These are phyloP conservation scores for Rhinocladiella similis DNA, from an alignment of 2,329 filamentous ascomycete species.

Conservation along the genomic window DNA sequence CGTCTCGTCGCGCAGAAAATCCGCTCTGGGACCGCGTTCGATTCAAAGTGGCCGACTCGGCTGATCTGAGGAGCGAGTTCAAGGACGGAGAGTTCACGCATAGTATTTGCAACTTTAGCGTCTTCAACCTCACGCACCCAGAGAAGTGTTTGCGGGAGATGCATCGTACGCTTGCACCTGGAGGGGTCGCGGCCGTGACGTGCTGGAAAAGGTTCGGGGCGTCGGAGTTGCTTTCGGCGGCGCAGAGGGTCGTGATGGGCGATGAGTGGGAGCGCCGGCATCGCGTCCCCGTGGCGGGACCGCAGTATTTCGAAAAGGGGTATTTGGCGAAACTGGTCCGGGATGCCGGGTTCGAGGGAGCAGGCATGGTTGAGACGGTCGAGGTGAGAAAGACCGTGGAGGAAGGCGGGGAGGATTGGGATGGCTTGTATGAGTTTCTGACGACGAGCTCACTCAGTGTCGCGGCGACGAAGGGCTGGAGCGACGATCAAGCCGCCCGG, in stretches of 20 bases:
- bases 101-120: conserved; percentile 12
- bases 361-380: conserved; percentile 1
- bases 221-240: conserved; percentile 1
- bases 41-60: not conserved
- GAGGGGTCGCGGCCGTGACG: conserved; percentile 31
- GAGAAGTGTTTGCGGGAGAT: conserved; percentile 10
- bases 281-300: not conserved
- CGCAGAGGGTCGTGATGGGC: conserved; percentile 4
- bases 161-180: conserved; percentile 41
- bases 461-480: conserved; percentile 3
- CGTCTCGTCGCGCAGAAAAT: not conserved
- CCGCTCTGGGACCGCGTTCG: not conserved
- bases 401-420: not conserved
- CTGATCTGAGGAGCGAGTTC: not conserved
- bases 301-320: conserved; percentile 8
- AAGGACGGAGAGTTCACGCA: conserved; percentile 5
- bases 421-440: conserved; percentile 6
- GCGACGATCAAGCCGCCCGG: not conserved
- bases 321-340: not conserved
- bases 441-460: not conserved
- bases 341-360: conserved; percentile 4
- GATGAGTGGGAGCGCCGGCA: not conserved
- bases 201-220: conserved; percentile 8
- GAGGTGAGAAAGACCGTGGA: not conserved
- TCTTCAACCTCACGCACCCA: conserved; percentile 11